Base-by-base conservation (phyloP, 352 stramenopile species). In the Saprolegnia diclina region DNA sequence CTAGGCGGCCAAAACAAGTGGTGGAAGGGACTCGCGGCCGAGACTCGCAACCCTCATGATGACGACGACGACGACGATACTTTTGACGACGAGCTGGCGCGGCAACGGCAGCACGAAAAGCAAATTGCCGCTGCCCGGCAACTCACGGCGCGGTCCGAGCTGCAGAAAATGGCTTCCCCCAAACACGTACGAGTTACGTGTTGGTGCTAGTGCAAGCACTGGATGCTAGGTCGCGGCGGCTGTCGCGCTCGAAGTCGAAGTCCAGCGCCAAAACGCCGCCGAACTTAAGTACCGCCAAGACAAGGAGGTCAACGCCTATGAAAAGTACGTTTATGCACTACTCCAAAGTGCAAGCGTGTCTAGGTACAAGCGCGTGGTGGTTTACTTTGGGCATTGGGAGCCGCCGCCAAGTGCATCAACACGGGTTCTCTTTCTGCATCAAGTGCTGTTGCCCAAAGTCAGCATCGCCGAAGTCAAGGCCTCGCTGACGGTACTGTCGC, bases 331-430 rank as follows among this genome's bases (percentile, higher is more conserved):
- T 24, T n/a, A n/a, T n/a, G n/a, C 44, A 32, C 13, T 46, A 11
- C n/a, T 50, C 65, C 21, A 32, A 65, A 5, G 19, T 65, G 35
- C n/a, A 65, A 35, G 29, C 38, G 1, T 26, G 19, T 22, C 9
- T 67, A 87, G 81, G 26, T 46, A 89, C 21, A 91, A 92, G 57
- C 67, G 68, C 37, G 82, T 91, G 7, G 76, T 82, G 26, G 40
- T 79, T 68, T 98, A 98, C 75, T 98, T 88, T 63, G 81, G 90
- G 26, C 72, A 83, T 24, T 98, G 90, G 88, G 86, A 96, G 52
- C 77, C 76, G 18, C 90, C 91, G 11, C 90, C 92, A 22, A 96
- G 87, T 55, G 84, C 88, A 37, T 74, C 82, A 9, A 89, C 86
- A 4, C 72, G 86, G 2, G 32, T 91, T 13, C 59, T 88, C 35